phyloP scores from a whole-genome alignment of 2,329 filamentous ascomycete genomes.

The Tothia fuscella region DNA sequence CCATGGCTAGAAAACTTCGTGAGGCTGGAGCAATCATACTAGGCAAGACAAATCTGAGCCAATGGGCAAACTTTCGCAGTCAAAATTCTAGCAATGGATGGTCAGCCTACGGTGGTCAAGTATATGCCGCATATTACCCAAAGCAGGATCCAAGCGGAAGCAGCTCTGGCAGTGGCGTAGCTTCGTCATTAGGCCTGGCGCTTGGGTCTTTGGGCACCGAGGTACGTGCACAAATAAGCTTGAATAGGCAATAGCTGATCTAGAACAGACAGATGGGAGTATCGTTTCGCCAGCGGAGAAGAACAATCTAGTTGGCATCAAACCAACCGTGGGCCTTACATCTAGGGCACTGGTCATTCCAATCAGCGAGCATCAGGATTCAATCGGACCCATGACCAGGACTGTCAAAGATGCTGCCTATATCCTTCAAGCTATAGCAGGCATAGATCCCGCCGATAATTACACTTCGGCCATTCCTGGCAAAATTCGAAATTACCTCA shows the following conservation, averaged over 20 bases:
- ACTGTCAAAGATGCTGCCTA: slow-evolving; percentile 48
- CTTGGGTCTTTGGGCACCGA: slow-evolving; percentile 50
- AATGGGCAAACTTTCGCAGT: slow-evolving; percentile 54
- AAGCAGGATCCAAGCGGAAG: slow-evolving; percentile 51
- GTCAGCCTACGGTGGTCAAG: slow-evolving; percentile 53
- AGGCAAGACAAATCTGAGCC: slow-evolving; percentile 52
- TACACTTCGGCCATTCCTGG: slow-evolving; percentile 47
- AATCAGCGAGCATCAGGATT: slow-evolving; percentile 46
- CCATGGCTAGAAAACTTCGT: slow-evolving; percentile 47
- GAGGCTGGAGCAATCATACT: slow-evolving; percentile 51
- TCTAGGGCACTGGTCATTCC: slow-evolving; percentile 53
- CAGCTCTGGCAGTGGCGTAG: slow-evolving; percentile 44
- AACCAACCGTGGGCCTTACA: slow-evolving; percentile 48
- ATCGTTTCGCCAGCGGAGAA: slow-evolving; percentile 44
- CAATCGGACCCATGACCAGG: slow-evolving; percentile 45
- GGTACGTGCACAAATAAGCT: slow-evolving; percentile 16
- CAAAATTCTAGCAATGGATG: slow-evolving; percentile 49
- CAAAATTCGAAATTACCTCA: slow-evolving; percentile 47
- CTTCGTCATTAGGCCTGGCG: slow-evolving; percentile 46
- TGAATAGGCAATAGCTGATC: background rate
- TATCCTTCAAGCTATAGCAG: slow-evolving; percentile 46
- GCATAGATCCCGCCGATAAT: slow-evolving; percentile 41
- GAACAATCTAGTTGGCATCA: slow-evolving; percentile 56
- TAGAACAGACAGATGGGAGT: slow-evolving; percentile 44
- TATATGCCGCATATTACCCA: slow-evolving; percentile 47